Percentiles rank a stretch among this genome's conserved stretches.
Conservation (phyloP, 2,329 filamentous ascomycete species). For the Claviceps capensis region DNA sequence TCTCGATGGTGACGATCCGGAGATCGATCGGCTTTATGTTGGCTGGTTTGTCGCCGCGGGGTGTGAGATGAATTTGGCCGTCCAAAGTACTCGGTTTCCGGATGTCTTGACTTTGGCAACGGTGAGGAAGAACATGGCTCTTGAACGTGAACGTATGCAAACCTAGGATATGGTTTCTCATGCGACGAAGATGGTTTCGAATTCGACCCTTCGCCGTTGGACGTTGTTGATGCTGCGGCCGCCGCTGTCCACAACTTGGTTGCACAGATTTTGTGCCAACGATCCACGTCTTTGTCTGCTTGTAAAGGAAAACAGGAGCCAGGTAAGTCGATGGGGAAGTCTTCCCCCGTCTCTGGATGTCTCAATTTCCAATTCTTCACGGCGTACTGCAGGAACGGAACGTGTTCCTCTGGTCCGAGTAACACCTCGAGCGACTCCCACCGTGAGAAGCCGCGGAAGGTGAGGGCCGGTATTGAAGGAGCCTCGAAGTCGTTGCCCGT, state of each 20-base stretch:
- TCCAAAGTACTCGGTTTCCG: conserved; percentile 20
- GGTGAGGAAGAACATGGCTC: conserved; percentile 15
- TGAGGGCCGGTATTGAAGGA: conserved; percentile 72
- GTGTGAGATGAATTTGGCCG: conserved; percentile 28
- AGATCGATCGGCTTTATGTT: conserved; percentile 19
- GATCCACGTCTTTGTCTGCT: conserved; percentile 66
- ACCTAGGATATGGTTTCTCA: conserved; percentile 22
- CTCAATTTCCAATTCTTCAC: conserved; percentile 64
- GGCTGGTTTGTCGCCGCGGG: conserved; percentile 21
- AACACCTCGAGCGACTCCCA: conserved; percentile 91
- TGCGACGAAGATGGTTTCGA: conserved; percentile 12
- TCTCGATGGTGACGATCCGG: conserved; percentile 23
- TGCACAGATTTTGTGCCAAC: conserved; percentile 73
- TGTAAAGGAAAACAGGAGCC: conserved; percentile 52
- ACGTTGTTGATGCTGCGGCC: conserved; percentile 30
- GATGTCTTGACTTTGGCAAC: conserved; percentile 15
- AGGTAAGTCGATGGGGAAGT: conserved; percentile 48
- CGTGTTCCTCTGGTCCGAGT: conserved; percentile 77
- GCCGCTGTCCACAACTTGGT: conserved; percentile 53
- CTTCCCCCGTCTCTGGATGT: conserved; percentile 58
- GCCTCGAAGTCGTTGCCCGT: conserved; percentile 56
- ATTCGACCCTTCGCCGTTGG: conserved; percentile 5
- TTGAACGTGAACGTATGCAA: conserved; percentile 23
- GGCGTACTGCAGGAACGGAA: conserved; percentile 67
- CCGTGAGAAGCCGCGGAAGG: conserved; percentile 70